A percentile compares a stretch with the other conserved stretches of the same genome.
Evolutionary conservation across 2,329 filamentous ascomycete species (phyloP).

Genomic region (Pseudocercospora ulei): DNA sequence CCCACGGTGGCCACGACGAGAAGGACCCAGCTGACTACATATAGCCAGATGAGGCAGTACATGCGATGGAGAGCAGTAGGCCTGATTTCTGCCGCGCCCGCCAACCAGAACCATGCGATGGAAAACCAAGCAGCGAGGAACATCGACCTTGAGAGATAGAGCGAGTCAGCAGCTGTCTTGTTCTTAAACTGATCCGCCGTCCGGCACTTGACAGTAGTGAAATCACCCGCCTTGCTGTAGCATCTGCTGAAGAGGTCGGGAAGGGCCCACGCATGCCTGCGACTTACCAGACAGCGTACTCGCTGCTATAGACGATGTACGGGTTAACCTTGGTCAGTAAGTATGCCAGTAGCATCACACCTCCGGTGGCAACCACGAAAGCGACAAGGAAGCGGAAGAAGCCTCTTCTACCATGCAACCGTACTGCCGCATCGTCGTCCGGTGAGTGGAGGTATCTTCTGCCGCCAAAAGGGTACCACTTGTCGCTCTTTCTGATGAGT

Average conservation of each 20-base stretch:
- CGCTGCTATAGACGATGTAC: slow-evolving; percentile 79
- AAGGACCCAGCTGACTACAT: slow-evolving; percentile 60
- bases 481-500: slow-evolving; percentile 60
- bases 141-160: slow-evolving; percentile 49
- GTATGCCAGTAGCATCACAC: slow-evolving; percentile 64
- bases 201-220: too few species aligned
- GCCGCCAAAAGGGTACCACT: slow-evolving; percentile 77
- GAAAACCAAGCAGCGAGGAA: slow-evolving; percentile 72
- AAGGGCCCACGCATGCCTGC: too few species aligned
- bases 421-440: slow-evolving; percentile 51
- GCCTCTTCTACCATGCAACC: slow-evolving; percentile 65
- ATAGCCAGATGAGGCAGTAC: slow-evolving; percentile 78
- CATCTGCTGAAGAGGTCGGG: too few species aligned
- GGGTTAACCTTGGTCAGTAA: slow-evolving; percentile 77
- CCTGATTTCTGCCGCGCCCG: slow-evolving; percentile 65
- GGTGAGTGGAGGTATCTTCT: slow-evolving; percentile 52
- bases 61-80: slow-evolving; percentile 78
- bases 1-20: slow-evolving; percentile 64
- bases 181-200: neutral
- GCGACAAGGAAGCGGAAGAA: slow-evolving; percentile 76
- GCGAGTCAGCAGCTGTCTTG: slow-evolving; percentile 40
- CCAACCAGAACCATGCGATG: slow-evolving; percentile 70
- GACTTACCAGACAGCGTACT: slow-evolving; percentile 61
- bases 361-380: slow-evolving; percentile 55
- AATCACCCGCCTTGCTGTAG: too few species aligned